Conservation (phyloP, 78 protist species). For the Ministeria vibrans region DNA sequence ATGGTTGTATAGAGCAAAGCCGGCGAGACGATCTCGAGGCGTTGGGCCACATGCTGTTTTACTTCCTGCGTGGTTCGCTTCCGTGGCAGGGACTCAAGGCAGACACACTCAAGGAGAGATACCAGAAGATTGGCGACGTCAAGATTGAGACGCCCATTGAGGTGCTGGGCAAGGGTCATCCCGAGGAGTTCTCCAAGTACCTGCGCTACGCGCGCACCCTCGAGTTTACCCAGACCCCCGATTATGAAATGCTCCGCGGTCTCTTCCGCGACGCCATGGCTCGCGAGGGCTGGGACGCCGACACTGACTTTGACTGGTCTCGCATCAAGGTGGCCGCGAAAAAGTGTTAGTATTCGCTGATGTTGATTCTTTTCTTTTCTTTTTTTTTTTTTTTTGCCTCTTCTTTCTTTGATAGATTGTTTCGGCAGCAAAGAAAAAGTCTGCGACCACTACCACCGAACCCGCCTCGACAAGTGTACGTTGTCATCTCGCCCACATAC, state of each 20-base stretch:
- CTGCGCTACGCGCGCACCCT: slow-evolving; percentile 54
- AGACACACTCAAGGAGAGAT: slow-evolving; percentile 33
- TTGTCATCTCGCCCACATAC: too few relatives aligned
- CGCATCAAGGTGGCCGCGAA: background rate
- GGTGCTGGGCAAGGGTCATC: slow-evolving; percentile 44
- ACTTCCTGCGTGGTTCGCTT: slow-evolving; percentile 54
- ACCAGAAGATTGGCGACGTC: slow-evolving; percentile 44
- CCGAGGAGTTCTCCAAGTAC: slow-evolving; percentile 51
- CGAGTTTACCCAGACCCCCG: slow-evolving; percentile 68
- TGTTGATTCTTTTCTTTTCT: background rate
- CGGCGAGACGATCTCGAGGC: slow-evolving; percentile 93
- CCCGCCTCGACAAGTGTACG: too few relatives aligned
- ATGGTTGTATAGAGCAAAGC: slow-evolving; percentile 58
- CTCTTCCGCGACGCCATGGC: slow-evolving; percentile 54
- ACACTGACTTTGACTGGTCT: background rate
- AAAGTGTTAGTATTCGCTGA: background rate
- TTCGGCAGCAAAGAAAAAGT: background rate
- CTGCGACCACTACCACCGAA: background rate
- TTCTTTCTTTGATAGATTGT: background rate
- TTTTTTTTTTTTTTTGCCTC: background rate
- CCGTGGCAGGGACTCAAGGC: slow-evolving; percentile 83
- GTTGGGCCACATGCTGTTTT: slow-evolving; percentile 71
- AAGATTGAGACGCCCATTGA: slow-evolving; percentile 56
- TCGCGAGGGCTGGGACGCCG: slow-evolving; percentile 31
- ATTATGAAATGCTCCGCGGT: slow-evolving; percentile 56